phyloP scores from a whole-genome alignment of 2,329 filamentous ascomycete species.

The Whalleya microplaca region DNA sequence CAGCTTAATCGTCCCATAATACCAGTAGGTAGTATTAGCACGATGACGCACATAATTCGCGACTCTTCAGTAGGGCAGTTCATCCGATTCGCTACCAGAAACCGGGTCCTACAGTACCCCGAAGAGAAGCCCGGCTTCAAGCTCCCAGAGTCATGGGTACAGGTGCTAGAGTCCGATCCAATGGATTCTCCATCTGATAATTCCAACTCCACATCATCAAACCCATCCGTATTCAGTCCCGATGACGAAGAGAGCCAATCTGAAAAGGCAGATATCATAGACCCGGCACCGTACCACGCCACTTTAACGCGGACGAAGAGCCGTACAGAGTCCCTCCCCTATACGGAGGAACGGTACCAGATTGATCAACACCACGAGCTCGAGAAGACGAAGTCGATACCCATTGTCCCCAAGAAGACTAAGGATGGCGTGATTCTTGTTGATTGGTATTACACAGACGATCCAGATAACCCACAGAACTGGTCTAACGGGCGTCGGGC shows the following conservation, averaged over 20 bases:
- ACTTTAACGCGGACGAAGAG: slow-evolving; percentile 27
- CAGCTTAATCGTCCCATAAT: background rate
- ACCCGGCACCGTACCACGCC: slow-evolving; percentile 16
- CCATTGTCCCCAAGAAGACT: slow-evolving; percentile 35
- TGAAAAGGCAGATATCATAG: slow-evolving; percentile 17
- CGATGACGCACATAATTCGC: slow-evolving; percentile 25
- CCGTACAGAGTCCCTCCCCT: slow-evolving; percentile 31
- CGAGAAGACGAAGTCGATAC: slow-evolving; percentile 34
- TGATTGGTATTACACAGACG: slow-evolving; percentile 51
- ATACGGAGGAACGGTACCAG: slow-evolving; percentile 30
- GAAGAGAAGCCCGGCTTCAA: slow-evolving; percentile 28
- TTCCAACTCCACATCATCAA: slow-evolving; percentile 16
- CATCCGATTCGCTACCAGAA: slow-evolving; percentile 35
- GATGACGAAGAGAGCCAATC: slow-evolving; percentile 30
- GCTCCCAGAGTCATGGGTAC: slow-evolving; percentile 25
- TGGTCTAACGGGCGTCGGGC: slow-evolving; percentile 51
- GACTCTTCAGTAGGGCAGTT: slow-evolving; percentile 35
- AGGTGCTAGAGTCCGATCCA: slow-evolving; percentile 11
- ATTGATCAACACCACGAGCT: slow-evolving; percentile 30
- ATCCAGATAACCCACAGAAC: slow-evolving; percentile 59
- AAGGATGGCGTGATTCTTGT: slow-evolving; percentile 36
- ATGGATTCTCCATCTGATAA: slow-evolving; percentile 1
- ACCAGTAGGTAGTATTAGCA: background rate
- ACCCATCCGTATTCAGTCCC: slow-evolving; percentile 14
- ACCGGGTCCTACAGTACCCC: slow-evolving; percentile 29